phyloP scores from a whole-genome alignment of 805 yeast genomes.

The Candida palmyrensis region DNA sequence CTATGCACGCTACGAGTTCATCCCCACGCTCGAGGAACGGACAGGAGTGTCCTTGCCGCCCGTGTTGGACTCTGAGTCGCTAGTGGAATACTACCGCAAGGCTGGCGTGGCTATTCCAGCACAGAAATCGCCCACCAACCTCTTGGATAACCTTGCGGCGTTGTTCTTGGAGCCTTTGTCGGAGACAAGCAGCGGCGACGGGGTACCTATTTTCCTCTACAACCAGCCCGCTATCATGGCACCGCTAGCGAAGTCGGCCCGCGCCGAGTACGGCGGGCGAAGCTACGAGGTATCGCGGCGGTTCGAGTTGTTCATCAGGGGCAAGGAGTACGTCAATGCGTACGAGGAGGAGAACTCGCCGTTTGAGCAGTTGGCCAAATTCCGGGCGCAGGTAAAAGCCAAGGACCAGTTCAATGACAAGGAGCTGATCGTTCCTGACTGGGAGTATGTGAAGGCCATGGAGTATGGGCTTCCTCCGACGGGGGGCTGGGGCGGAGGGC shows the following conservation, averaged over 20 bases:
- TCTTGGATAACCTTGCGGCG: slow-evolving; percentile 62
- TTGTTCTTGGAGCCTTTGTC: slow-evolving; percentile 64
- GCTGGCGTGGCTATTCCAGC: slow-evolving; percentile 33
- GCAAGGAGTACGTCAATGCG: slow-evolving; percentile 83
- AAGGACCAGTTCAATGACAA: slow-evolving; percentile 46
- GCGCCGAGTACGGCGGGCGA: slow-evolving; percentile 20
- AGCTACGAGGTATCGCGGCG: slow-evolving; percentile 51
- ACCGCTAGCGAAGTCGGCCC: slow-evolving; percentile 75
- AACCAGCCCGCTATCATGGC: slow-evolving; percentile 85
- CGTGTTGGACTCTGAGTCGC: slow-evolving; percentile 31
- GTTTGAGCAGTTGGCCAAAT: slow-evolving; percentile 58
- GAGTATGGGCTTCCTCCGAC: slow-evolving; percentile 96
- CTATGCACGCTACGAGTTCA: slow-evolving; percentile 49
- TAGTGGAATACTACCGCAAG: slow-evolving; percentile 35
- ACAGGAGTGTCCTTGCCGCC: slow-evolving; percentile 49
- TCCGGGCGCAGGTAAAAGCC: slow-evolving; percentile 50
- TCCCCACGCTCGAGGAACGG: slow-evolving; percentile 52
- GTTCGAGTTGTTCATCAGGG: slow-evolving; percentile 79
- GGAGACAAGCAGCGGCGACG: slow-evolving; percentile 10
- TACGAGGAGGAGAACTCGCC: slow-evolving; percentile 97
- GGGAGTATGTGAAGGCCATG: slow-evolving; percentile 66
- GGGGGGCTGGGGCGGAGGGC: slow-evolving; percentile 97
- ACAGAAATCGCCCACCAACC: slow-evolving; percentile 47
- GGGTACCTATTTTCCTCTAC: slow-evolving; percentile 64
- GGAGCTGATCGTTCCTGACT: slow-evolving; percentile 69